Base-by-base conservation (phyloP, 768 basidiomycete genomes). In the Cystobasidium onofrii region DNA sequence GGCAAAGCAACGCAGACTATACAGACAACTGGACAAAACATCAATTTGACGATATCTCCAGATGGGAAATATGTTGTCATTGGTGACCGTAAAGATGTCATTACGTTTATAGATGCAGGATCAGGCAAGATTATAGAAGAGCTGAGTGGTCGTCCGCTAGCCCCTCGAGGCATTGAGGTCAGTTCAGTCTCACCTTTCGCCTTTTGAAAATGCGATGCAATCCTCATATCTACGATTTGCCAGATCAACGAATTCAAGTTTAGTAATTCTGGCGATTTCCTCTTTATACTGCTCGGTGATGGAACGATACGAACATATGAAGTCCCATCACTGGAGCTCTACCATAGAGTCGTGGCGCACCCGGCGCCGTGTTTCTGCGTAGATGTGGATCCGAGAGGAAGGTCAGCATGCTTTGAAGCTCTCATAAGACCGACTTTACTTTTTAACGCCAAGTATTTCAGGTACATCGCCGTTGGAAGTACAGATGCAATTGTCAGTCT, bases 181-280 rank as follows among this genome's bases (percentile, higher is more conserved):
- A 0, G 0, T 25, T 25, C 25, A 12, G n/a, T 2, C 18, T 13
- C 57, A 50, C 44, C 41, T 50, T 64, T 36, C 18, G 39, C 33
- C 52, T 1, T 1, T 3, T 1, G 27, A 0, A 1, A n/a, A 10
- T 57, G 4, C 12, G 3, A 62, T 36, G 43, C 23, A 0, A 15
- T 0, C 6, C 13, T n/a, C 29, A 41, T 1, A 25, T 1, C 7
- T 44, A 39, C 39, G 7, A 39, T 39, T 39, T 39, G n/a, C 39
- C 39, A 78, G 76, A 75, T 75, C 20, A 78, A 78, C 75, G 78
- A 78, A 50, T 66, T 73, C 46, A 36, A 71, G 27, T 79, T 77
- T 41, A 75, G 75, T 17, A 76, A 79, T 54, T 75, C 74, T 20
- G 76, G 77, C 17, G 43, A 76, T 3, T 62, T 79, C 29, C 64